A percentile compares a stretch with the other conserved stretches of the same genome.
Evolutionary conservation across 169 alveolate genomes (phyloP).

Genomic region (Hepatocystis sp.): DNA sequence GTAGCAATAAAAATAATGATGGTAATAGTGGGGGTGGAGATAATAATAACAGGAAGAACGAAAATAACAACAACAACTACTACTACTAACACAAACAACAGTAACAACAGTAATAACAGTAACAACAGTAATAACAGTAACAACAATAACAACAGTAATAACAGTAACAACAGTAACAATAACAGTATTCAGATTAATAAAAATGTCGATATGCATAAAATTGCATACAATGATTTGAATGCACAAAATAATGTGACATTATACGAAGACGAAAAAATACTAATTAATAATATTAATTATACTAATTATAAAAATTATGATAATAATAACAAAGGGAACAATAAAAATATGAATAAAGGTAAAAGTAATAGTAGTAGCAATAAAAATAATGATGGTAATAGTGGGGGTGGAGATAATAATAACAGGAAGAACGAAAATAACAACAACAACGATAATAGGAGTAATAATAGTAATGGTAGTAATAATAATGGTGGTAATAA

Average conservation of each 20-base stretch:
- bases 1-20: background rate
- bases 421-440: conserved; percentile 6
- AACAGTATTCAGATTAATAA: background rate
- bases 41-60: conserved; percentile 3
- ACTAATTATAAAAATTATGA: background rate
- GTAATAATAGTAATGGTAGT: conserved; percentile 2
- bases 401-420: conserved; percentile 4
- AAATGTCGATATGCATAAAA: background rate
- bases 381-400: background rate
- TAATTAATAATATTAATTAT: conserved; percentile 2
- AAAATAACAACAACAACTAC: background rate
- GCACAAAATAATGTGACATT: background rate
- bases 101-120: background rate
- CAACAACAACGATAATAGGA: conserved; percentile 1
- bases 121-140: background rate
- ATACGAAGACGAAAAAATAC: background rate
- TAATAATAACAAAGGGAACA: conserved; percentile 8
- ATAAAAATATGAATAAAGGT: background rate
- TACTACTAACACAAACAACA: background rate
- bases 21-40: conserved; percentile 8
- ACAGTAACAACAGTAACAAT: background rate
- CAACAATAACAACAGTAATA: background rate
- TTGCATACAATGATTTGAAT: background rate
- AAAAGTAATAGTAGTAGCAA: background rate
- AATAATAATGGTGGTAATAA: conserved; percentile 10